Evolutionary conservation across 2,329 filamentous ascomycete genomes (phyloP).

Genomic region (Sporothrix euskadiensis): DNA sequence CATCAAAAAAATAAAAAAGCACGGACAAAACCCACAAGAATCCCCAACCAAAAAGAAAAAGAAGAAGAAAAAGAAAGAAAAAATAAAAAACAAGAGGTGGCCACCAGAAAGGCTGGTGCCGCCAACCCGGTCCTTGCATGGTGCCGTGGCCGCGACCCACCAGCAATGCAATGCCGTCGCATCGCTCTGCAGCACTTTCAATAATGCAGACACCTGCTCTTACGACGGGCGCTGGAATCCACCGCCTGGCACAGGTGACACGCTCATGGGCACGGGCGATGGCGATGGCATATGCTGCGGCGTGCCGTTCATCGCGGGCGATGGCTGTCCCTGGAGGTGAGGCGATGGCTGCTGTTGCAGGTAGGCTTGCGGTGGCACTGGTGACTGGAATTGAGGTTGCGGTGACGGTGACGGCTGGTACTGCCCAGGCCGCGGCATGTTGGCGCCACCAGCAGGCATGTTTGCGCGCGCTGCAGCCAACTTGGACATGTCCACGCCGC

Average conservation of each 20-base stretch:
- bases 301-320: constrained; percentile 32
- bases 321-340: constrained; percentile 12
- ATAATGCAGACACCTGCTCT: background rate
- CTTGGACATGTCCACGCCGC: constrained; percentile 41
- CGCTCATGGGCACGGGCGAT: constrained; percentile 32
- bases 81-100: background rate
- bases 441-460: constrained; percentile 40
- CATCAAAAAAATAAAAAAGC: background rate
- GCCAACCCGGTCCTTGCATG: background rate
- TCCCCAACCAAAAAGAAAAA: background rate
- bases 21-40: background rate
- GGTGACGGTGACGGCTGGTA: constrained; percentile 8
- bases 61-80: background rate
- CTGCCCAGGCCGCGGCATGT: constrained; percentile 40
- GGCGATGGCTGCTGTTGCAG: constrained; percentile 2
- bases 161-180: background rate
- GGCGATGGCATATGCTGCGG: constrained; percentile 31
- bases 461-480: constrained; percentile 43
- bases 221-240: constrained; percentile 28
- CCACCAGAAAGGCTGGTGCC: background rate
- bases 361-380: constrained; percentile 26
- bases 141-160: background rate
- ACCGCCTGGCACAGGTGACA: constrained; percentile 31
- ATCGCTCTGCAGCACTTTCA: too few species aligned
- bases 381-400: constrained; percentile 10